Evolutionary conservation across 23 red algal genomes (phyloP), one percentile per base, ranked within the genome.

Genomic region (Chondrus crispus): DNA sequence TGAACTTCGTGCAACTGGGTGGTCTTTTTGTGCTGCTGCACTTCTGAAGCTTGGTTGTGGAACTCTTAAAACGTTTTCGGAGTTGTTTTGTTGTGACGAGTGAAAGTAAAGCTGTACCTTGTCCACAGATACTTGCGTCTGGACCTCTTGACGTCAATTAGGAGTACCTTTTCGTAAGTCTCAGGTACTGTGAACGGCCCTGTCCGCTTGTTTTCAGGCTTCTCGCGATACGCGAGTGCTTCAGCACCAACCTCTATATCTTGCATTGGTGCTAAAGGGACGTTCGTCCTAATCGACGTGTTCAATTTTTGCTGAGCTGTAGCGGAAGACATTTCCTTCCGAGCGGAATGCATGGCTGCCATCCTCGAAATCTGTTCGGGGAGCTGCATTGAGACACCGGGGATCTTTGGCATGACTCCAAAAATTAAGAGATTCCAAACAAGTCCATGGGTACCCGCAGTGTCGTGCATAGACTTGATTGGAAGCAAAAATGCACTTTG

Each of bases 71-170:
- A n/a, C n/a, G n/a, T n/a, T n/a, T n/a, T n/a, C n/a, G n/a, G n/a
- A n/a, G n/a, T n/a, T n/a, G n/a, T n/a, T n/a, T n/a, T n/a, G n/a
- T n/a, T n/a, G n/a, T n/a, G n/a, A n/a, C n/a, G n/a, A n/a, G n/a
- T n/a, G n/a, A n/a, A n/a, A n/a, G n/a, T n/a, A n/a, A n/a, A n/a
- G 37, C 44, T 77, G 32, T 20, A 77, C 71, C 44, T 77, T 77
- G 22, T 77, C 71, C 22, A 77, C 44, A 14, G 71, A 77, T 35
- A 37, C 71, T 46, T n/a, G n/a, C 44, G 22, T 0, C 32, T 35
- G 71, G 1, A 46, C 38, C 22, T 26, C 29, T 77, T 37, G 43
- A 26, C 71, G 44, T 22, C 43, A 22, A 39, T 37, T n/a, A n/a
- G 71, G 39, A 77, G 71, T 37, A 77, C 43, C 43, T 77, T 77